phyloP scores from a whole-genome alignment of 495 filamentous ascomycete genomes.

The Penicillium atrosanguineum region DNA sequence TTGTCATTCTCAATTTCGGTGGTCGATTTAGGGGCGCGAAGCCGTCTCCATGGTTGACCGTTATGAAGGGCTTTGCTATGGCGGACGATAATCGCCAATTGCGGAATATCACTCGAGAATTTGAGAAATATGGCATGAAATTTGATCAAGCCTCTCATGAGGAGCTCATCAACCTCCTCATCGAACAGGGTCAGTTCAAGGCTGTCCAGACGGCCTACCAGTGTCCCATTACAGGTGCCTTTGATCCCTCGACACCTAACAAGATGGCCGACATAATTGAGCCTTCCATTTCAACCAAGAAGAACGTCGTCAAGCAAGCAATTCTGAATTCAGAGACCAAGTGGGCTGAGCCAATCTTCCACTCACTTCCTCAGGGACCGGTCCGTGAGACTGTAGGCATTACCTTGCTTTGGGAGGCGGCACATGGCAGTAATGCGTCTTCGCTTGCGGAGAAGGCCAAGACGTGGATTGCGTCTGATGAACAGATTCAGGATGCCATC shows the following conservation, averaged over 20 bases:
- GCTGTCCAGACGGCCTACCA: slow-evolving; percentile 52
- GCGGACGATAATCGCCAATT: slow-evolving; percentile 55
- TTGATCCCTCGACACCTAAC: slow-evolving; percentile 44
- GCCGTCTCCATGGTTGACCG: slow-evolving; percentile 52
- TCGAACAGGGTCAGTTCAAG: slow-evolving; percentile 34
- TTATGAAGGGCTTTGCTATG: slow-evolving; percentile 65
- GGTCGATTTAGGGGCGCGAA: slow-evolving; percentile 26
- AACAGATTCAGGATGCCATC: slow-evolving; percentile 41
- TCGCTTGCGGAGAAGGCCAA: slow-evolving; percentile 66
- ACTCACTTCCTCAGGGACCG: slow-evolving; percentile 51
- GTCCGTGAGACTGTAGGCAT: slow-evolving; percentile 61
- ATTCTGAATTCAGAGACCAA: slow-evolving; percentile 56
- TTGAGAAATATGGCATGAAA: slow-evolving; percentile 29
- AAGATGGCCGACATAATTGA: slow-evolving; percentile 24
- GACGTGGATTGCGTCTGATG: slow-evolving; percentile 42
- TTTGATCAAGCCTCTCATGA: slow-evolving; percentile 40
- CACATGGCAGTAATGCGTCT: slow-evolving; percentile 65
- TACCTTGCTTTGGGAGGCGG: slow-evolving; percentile 72
- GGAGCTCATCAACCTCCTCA: slow-evolving; percentile 35
- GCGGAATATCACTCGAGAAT: slow-evolving; percentile 21
- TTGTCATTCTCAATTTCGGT: slow-evolving; percentile 47
- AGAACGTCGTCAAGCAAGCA: slow-evolving; percentile 52
- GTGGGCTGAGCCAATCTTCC: slow-evolving; percentile 64
- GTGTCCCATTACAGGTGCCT: slow-evolving; percentile 46
- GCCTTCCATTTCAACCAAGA: slow-evolving; percentile 48